Evolutionary conservation across 345 rosid genomes (phyloP).

Genomic region (Carallia brachiata): DNA sequence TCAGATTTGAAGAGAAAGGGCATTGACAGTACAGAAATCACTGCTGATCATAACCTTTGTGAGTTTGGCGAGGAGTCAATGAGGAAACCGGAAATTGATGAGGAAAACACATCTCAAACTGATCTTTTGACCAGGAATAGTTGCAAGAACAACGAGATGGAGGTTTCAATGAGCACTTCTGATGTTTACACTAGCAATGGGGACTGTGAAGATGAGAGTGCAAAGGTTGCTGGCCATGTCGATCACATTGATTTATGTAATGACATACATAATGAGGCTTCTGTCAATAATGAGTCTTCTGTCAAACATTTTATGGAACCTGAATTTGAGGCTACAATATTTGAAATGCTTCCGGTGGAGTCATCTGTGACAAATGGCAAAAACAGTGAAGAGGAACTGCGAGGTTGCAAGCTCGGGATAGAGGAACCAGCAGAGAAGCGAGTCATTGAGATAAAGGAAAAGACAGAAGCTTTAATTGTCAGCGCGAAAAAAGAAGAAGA

Average conservation of each 20-base stretch:
- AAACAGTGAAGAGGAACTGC: neutral
- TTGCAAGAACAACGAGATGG: slow-evolving; percentile 8
- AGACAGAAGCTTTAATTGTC: slow-evolving; percentile 1
- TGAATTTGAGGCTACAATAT: slow-evolving; percentile 10
- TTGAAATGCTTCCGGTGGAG: slow-evolving; percentile 11
- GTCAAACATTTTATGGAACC: slow-evolving; percentile 14
- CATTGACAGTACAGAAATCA: slow-evolving; percentile 20
- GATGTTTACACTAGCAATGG: slow-evolving; percentile 13
- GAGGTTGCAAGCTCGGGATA: slow-evolving; percentile 6
- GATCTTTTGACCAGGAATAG: slow-evolving; percentile 3
- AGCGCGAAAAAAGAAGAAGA: slow-evolving; percentile 1
- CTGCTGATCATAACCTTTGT: slow-evolving; percentile 3
- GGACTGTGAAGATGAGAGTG: slow-evolving; percentile 13
- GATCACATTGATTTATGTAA: slow-evolving; percentile 8
- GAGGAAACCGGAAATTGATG: slow-evolving; percentile 12
- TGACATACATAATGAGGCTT: slow-evolving; percentile 21
- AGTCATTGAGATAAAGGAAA: slow-evolving; percentile 14
- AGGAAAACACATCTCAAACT: slow-evolving; percentile 13
- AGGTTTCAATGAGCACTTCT: neutral
- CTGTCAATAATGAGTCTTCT: slow-evolving; percentile 23
- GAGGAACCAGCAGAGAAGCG: slow-evolving; percentile 25
- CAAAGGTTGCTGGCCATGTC: slow-evolving; percentile 16
- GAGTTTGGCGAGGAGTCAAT: slow-evolving; percentile 8
- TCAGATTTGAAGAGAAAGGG: slow-evolving; percentile 9
- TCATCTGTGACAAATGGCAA: neutral